These are phyloP conservation scores for Arachnopeziza araneosa DNA, from an alignment of 2,329 filamentous ascomycete genomes.

Conservation along the genomic window DNA sequence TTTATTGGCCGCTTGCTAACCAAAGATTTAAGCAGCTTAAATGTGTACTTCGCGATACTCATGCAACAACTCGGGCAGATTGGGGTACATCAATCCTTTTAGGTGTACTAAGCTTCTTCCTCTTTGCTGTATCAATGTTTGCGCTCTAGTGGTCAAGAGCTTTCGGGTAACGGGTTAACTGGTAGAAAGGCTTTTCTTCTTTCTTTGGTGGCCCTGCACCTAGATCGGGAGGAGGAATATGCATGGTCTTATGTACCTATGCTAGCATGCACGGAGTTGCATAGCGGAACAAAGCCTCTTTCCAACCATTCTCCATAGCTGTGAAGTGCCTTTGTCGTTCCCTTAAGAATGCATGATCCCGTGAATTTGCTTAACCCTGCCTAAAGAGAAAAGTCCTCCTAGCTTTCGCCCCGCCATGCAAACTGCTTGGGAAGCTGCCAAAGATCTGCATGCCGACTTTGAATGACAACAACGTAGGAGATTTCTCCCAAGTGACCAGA, in stretches of 20 bases:
- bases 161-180: no score
- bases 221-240: no score
- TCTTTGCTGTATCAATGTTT: no score
- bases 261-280: background rate
- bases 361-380: background rate
- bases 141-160: no score
- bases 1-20: no score
- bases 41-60: no score
- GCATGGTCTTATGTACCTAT: no score
- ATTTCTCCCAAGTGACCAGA: slow-evolving; percentile 3
- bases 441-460: slow-evolving; percentile 18
- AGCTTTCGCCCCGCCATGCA: background rate
- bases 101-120: no score
- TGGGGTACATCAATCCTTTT: no score
- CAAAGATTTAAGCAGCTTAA: no score
- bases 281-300: background rate
- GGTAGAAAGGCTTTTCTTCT: background rate
- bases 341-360: background rate
- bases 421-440: slow-evolving; percentile 9
- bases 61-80: no score
- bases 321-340: background rate
- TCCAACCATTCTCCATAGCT: background rate
- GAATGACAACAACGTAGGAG: slow-evolving; percentile 17
- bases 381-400: background rate
- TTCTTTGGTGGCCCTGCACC: no score